A percentile compares a stretch with the other conserved stretches of the same genome.
These are phyloP conservation scores for Herpetomonas samuelpessoai DNA, from an alignment of 208 protist species.

Conservation along the genomic window DNA sequence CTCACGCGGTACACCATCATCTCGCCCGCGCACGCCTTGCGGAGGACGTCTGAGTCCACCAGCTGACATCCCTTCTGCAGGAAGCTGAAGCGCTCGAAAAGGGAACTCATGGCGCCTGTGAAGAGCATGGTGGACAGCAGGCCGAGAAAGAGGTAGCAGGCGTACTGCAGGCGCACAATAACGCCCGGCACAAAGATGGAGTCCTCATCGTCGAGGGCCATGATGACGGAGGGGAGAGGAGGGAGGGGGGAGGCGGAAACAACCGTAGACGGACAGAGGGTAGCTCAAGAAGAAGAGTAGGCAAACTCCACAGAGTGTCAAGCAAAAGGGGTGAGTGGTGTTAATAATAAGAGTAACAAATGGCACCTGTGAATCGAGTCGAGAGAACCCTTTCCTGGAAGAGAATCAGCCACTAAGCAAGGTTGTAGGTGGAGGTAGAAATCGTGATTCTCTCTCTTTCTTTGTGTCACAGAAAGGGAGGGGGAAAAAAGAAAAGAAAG, in stretches of 20 bases:
- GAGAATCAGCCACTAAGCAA: too few species aligned
- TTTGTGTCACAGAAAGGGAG: too few species aligned
- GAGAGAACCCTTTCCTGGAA: too few species aligned
- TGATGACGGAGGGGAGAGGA: background rate
- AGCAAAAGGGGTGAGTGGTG: background rate
- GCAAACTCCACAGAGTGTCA: too few species aligned
- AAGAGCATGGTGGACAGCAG: constrained; percentile 67
- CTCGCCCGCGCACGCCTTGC: constrained; percentile 58
- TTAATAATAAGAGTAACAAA: constrained; percentile 7
- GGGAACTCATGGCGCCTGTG: constrained; percentile 33
- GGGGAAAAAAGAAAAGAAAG: constrained; percentile 7
- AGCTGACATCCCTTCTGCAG: constrained; percentile 60
- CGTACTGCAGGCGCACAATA: constrained; percentile 75
- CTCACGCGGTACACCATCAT: constrained; percentile 85
- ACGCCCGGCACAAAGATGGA: constrained; percentile 45
- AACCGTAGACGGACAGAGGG: background rate
- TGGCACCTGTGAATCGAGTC: too few species aligned
- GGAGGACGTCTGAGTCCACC: constrained; percentile 13
- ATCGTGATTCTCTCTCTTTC: too few species aligned
- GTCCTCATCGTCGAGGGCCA: constrained; percentile 23
- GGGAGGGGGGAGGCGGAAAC: background rate
- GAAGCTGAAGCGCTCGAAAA: constrained; percentile 54
- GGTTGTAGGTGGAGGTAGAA: too few species aligned
- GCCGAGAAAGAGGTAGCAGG: constrained; percentile 73
- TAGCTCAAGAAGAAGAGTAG: too few species aligned